Percentiles rank a stretch among this genome's conserved stretches.
phyloP scores from a whole-genome alignment of 2,329 filamentous ascomycete genomes.

The Gaeumannomyces sp. region DNA sequence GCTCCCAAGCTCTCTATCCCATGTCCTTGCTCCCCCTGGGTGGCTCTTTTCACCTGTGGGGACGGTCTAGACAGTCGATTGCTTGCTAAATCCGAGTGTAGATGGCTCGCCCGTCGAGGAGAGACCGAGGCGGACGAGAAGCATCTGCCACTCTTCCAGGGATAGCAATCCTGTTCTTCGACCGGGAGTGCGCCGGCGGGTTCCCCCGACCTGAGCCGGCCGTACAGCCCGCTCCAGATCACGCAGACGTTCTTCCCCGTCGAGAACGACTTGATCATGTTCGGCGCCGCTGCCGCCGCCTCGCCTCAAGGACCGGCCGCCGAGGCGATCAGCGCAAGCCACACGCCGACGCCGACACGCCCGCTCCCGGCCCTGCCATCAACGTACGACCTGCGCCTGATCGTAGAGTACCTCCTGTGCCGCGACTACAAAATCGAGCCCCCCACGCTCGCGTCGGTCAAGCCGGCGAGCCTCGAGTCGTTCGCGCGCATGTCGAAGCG shows the following conservation, averaged over 20 bases:
- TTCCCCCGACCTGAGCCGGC: neutral
- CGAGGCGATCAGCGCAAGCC: neutral
- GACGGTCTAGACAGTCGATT: no score
- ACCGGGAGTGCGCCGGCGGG: conserved; percentile 4
- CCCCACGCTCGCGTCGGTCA: neutral
- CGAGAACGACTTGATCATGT: neutral
- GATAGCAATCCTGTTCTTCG: conserved; percentile 9
- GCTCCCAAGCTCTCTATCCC: no score
- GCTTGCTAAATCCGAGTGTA: neutral
- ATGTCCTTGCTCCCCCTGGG: no score
- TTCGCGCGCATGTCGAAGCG: conserved; percentile 2
- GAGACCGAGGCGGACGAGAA: neutral
- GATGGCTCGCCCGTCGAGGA: neutral
- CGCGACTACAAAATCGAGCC: conserved; percentile 2
- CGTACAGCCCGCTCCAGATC: neutral
- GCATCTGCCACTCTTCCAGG: conserved; percentile 1
- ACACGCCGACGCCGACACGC: neutral
- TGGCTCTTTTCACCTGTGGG: neutral
- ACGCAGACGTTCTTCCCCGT: neutral
- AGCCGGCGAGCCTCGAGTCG: neutral
- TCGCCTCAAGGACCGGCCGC: no score
- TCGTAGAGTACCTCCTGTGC: conserved; percentile 8
- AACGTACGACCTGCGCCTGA: neutral
- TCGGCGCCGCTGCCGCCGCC: neutral
- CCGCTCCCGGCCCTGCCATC: conserved; percentile 1